Percentiles rank a stretch among this genome's conserved stretches.
These are phyloP conservation scores for Cytospora piceae DNA, from an alignment of 2,329 filamentous ascomycete species.

Conservation along the genomic window DNA sequence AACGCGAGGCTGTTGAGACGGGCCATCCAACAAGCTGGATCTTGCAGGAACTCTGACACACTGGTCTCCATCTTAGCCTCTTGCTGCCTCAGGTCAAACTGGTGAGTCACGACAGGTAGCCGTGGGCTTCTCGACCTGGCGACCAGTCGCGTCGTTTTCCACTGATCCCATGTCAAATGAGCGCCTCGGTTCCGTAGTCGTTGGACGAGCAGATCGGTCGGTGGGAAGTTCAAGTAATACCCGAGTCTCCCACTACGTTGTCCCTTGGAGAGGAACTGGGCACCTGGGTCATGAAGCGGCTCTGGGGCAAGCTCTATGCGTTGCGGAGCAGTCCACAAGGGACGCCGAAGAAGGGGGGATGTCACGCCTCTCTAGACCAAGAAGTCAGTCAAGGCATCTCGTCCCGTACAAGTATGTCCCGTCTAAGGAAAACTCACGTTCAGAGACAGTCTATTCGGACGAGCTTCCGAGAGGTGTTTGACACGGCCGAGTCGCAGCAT, in stretches of 20 bases:
- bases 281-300: not conserved
- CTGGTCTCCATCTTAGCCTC: slow-evolving; percentile 32
- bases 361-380: not conserved
- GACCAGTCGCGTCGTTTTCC: slow-evolving; percentile 21
- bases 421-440: not conserved
- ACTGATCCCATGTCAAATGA: slow-evolving; percentile 15
- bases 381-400: not conserved
- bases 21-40: slow-evolving; percentile 38
- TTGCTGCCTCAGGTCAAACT: slow-evolving; percentile 34
- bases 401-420: not conserved
- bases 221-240: slow-evolving; percentile 8
- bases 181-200: slow-evolving; percentile 3
- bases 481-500: slow-evolving; percentile 22
- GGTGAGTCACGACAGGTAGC: slow-evolving; percentile 35
- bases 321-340: not conserved
- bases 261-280: not conserved
- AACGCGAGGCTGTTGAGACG: slow-evolving; percentile 38
- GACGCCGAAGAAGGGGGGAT: not conserved
- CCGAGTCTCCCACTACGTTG: not conserved
- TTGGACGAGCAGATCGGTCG: slow-evolving; percentile 19
- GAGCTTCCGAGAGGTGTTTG: slow-evolving; percentile 11
- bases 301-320: not conserved
- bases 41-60: slow-evolving; percentile 32
- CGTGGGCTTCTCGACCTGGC: slow-evolving; percentile 34
- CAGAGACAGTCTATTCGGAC: slow-evolving; percentile 3